Evolutionary conservation across 495 filamentous ascomycete genomes (phyloP).

Genomic region (Thozetella sp.): DNA sequence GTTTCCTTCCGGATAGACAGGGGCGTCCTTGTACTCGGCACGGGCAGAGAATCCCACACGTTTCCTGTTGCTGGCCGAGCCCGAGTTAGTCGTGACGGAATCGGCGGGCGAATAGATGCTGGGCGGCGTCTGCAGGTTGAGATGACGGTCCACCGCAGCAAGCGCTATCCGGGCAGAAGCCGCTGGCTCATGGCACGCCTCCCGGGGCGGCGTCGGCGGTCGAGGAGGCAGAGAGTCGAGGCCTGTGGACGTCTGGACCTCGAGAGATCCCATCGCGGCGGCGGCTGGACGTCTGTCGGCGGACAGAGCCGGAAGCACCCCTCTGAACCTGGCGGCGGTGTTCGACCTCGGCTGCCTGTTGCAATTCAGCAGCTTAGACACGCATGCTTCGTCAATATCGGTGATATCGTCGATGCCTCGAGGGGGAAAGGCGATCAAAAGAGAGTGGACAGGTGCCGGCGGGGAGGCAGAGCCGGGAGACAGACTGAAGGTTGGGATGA

Average conservation of each 20-base stretch:
- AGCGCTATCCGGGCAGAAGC: conserved; percentile 17
- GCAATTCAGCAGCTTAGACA: background rate
- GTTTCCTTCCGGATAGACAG: conserved; percentile 44
- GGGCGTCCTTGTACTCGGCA: conserved; percentile 69
- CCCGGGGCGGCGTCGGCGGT: conserved; percentile 58
- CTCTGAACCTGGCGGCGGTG: background rate
- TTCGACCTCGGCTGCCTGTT: background rate
- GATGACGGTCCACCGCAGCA: conserved; percentile 29
- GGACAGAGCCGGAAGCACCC: conserved; percentile 5
- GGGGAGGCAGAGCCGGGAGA: background rate
- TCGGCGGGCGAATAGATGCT: conserved; percentile 40
- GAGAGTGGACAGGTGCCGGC: background rate
- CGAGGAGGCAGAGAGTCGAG: conserved; percentile 45
- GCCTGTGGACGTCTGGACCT: conserved; percentile 33
- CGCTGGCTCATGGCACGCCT: conserved; percentile 39
- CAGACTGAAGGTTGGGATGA: background rate
- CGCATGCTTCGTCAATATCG: background rate
- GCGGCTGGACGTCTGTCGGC: conserved; percentile 18
- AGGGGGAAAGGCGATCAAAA: background rate
- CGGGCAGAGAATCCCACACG: conserved; percentile 75
- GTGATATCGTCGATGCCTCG: too few species aligned
- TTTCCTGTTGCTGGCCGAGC: conserved; percentile 58
- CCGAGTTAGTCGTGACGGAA: conserved; percentile 64
- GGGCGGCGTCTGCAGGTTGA: conserved; percentile 49
- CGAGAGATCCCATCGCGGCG: conserved; percentile 50